Base-by-base conservation (phyloP, 169 alveolate genomes). In the Plasmodium vivax region DNA sequence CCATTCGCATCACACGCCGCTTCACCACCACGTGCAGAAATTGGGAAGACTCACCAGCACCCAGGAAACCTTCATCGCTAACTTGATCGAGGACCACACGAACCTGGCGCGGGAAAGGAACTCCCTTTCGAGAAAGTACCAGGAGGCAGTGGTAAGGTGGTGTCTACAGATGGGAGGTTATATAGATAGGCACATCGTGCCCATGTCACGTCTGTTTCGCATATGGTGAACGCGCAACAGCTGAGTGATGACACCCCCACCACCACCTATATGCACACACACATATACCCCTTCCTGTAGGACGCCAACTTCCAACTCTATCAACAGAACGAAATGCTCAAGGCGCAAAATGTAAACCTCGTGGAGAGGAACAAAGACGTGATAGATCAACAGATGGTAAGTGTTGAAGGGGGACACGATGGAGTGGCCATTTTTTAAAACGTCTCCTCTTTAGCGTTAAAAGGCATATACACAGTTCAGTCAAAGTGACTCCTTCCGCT, bases 281-380 rank as follows among this genome's bases (percentile, higher is more conserved):
- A 23, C 27, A 23, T 23, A 23, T 23, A 12, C 58, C 41, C 34
- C 30, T 32, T 27, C n/a, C 9, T 85, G 16, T 43, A 87, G 93
- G 85, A 87, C 71, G 93, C 93, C 30, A 87, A 87, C 45, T 87
- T 87, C 68, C 93, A 87, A 56, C 47, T 87, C 34, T 87, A 87
- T 38, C 93, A 87, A 77, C 93, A 87, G 43, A 87, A 87, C 68
- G 93, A 87, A 79, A 87, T 87, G 93, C 93, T 87, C 81, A 87
- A 87, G 36, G 93, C 82, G 30, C 93, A 87, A 77, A 87, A 87
- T 45, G 32, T 87, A 51, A 87, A 51, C 71, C 80, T 87, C 47
- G n/a, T 87, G 16, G 93, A 87, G 38, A 87, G 81, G 81, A 87
- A 77, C 85, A 87, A 87, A 77, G 93, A 87, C 80, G 41, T 71